Conservation (phyloP, 1,139 yeast genomes). For the Saccharomycopsis crataegensis region DNA sequence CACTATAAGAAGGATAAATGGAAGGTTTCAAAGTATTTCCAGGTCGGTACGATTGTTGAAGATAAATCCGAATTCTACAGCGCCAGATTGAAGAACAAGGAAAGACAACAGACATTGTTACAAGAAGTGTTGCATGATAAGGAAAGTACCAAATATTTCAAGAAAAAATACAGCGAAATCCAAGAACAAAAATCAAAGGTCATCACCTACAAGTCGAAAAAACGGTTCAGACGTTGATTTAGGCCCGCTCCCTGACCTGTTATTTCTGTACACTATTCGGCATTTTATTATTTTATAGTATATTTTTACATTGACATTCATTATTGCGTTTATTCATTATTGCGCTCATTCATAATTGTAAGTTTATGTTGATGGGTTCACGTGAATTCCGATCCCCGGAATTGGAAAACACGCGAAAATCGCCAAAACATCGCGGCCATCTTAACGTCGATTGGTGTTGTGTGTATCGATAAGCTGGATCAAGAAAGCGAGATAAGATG, state of each 20-base stretch:
- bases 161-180: constrained; percentile 75
- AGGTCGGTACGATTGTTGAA: constrained; percentile 81
- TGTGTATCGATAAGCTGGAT: no score
- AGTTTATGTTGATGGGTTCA: no score
- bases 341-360: background rate
- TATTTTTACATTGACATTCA: background rate
- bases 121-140: constrained; percentile 76
- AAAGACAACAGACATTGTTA: constrained; percentile 70
- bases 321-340: background rate
- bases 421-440: no score
- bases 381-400: no score
- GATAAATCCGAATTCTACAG: constrained; percentile 75
- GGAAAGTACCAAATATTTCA: constrained; percentile 67
- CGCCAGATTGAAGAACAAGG: constrained; percentile 59
- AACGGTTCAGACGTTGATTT: background rate
- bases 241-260: background rate
- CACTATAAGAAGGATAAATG: constrained; percentile 88
- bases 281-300: background rate
- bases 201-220: constrained; percentile 45
- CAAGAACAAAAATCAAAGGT: constrained; percentile 58
- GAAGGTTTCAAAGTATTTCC: constrained; percentile 74
- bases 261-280: background rate
- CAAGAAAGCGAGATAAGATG: background rate
- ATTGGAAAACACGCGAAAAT: no score
- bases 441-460: no score